Percentiles rank a stretch among this genome's conserved stretches.
phyloP scores from a whole-genome alignment of 2,329 filamentous ascomycete species.

The Trichoderma sp. region DNA sequence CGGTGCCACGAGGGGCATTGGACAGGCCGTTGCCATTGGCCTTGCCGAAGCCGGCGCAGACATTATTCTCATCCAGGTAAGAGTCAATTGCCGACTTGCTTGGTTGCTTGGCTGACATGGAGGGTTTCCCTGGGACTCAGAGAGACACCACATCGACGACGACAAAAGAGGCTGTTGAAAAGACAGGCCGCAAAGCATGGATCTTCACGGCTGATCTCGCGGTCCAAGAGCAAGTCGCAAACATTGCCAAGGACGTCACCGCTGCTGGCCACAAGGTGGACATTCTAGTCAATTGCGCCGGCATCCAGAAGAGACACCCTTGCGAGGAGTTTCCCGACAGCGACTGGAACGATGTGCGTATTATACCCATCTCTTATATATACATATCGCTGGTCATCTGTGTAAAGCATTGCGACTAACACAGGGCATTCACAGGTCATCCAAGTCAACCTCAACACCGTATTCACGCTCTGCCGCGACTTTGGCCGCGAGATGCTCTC shows the following conservation, averaged over 20 bases:
- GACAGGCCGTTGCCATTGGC: slow-evolving; percentile 59
- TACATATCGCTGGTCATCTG: neutral
- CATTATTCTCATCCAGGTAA: slow-evolving; percentile 58
- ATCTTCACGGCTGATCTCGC: slow-evolving; percentile 74
- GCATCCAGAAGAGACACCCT: slow-evolving; percentile 80
- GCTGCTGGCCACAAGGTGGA: slow-evolving; percentile 67
- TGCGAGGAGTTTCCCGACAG: slow-evolving; percentile 73
- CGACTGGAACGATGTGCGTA: slow-evolving; percentile 70
- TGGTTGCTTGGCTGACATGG: neutral
- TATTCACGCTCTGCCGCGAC: slow-evolving; percentile 79
- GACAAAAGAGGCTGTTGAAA: slow-evolving; percentile 66
- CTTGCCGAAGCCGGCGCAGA: slow-evolving; percentile 64
- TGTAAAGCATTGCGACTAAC: neutral
- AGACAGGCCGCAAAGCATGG: slow-evolving; percentile 66
- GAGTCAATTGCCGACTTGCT: neutral
- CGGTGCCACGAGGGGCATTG: slow-evolving; percentile 62
- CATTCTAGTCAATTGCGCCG: slow-evolving; percentile 84
- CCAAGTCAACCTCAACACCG: slow-evolving; percentile 82
- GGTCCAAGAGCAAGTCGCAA: slow-evolving; percentile 61
- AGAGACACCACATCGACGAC: slow-evolving; percentile 47
- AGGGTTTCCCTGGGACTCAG: slow-evolving; percentile 35
- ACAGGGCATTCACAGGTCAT: slow-evolving; percentile 58
- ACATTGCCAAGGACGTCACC: slow-evolving; percentile 64
- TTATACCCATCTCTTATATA: neutral
- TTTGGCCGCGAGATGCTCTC: slow-evolving; percentile 77